These are phyloP conservation scores for Suillus subalutaceus DNA, from an alignment of 768 basidiomycete species.

Conservation along the genomic window DNA sequence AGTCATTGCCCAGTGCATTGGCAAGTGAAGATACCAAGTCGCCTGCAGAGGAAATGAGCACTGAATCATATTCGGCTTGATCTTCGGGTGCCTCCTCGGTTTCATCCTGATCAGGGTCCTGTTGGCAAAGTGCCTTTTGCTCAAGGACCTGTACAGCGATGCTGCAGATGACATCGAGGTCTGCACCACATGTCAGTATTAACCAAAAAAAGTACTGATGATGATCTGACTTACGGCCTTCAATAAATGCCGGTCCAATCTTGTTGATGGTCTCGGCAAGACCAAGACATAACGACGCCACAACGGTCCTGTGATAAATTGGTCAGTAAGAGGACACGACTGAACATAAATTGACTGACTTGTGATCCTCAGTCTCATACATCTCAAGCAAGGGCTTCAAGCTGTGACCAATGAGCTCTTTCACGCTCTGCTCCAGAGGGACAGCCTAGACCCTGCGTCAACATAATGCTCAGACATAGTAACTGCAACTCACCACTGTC, in stretches of 20 bases:
- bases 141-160: conserved; percentile 87
- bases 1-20: conserved; percentile 81
- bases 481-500: conserved; percentile 50
- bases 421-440: conserved; percentile 69
- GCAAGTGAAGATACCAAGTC: conserved; percentile 93
- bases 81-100: conserved; percentile 84
- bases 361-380: conserved; percentile 95
- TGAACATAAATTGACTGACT: conserved; percentile 60
- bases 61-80: conserved; percentile 95
- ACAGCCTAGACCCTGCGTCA: conserved; percentile 34
- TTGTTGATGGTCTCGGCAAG: conserved; percentile 92
- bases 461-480: conserved; percentile 9
- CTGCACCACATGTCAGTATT: conserved; percentile 37
- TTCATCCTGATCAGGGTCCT: conserved; percentile 93
- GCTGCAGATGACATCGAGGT: conserved; percentile 75
- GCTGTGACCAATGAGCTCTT: conserved; percentile 76
- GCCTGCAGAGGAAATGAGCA: conserved; percentile 90
- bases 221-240: conserved; percentile 59
- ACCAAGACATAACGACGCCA: conserved; percentile 82
- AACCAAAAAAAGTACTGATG: background rate
- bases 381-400: conserved; percentile 79
- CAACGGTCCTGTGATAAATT: conserved; percentile 66
- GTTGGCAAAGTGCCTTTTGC: conserved; percentile 95
- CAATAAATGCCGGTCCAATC: conserved; percentile 85
- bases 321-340: conserved; percentile 20